These are phyloP conservation scores for Polytrichum commune DNA, from an alignment of 225 moss, liverwort and hornwort genomes.

Conservation along the genomic window DNA sequence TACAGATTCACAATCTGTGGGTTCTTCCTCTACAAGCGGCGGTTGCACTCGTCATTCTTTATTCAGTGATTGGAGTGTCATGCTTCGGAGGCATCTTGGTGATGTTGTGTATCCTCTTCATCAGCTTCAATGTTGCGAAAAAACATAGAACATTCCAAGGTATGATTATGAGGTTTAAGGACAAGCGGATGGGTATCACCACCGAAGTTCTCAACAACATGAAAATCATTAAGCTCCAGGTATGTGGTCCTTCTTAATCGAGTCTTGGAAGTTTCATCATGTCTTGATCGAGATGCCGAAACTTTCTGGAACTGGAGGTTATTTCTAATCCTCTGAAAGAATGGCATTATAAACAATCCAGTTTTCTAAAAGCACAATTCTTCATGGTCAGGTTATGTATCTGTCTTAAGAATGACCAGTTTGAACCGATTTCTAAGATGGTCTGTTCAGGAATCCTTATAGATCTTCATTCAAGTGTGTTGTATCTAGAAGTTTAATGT, in stretches of 20 bases:
- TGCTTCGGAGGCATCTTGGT: slow-evolving; percentile 48
- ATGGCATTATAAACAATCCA: no score
- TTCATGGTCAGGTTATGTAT: no score
- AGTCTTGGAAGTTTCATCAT: no score
- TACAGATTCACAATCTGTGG: slow-evolving; percentile 59
- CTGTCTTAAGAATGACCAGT: no score
- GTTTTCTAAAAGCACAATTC: no score
- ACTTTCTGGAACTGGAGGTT: background rate
- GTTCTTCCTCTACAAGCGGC: slow-evolving; percentile 55
- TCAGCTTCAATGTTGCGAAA: slow-evolving; percentile 36
- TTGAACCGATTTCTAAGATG: no score
- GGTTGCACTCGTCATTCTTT: slow-evolving; percentile 48
- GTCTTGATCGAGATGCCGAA: no score
- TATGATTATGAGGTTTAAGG: slow-evolving; percentile 47
- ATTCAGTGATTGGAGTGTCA: slow-evolving; percentile 49
- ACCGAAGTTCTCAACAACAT: slow-evolving; percentile 58
- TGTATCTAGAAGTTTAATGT: slow-evolving; percentile 7
- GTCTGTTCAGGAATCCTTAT: no score
- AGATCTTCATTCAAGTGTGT: no score
- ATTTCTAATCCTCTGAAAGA: no score
- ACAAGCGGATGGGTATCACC: slow-evolving; percentile 48
- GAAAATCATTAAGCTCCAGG: slow-evolving; percentile 65
- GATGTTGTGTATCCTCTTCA: slow-evolving; percentile 33
- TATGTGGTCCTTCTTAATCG: background rate
- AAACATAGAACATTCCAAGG: slow-evolving; percentile 44